Evolutionary conservation across 2,329 filamentous ascomycete species (phyloP).

Genomic region (Hypocreales sp.): DNA sequence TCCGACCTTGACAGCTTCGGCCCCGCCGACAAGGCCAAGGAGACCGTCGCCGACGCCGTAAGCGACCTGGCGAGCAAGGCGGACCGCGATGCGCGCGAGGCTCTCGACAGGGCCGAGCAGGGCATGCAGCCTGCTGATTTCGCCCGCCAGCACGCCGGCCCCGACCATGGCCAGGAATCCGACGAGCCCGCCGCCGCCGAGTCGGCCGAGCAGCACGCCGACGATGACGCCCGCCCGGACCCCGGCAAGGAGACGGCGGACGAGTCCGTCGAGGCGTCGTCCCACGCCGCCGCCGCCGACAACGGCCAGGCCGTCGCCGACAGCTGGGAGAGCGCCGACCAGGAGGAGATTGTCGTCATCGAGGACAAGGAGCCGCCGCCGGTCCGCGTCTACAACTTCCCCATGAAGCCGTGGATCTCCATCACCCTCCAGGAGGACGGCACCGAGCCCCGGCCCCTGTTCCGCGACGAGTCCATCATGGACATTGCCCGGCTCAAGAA

Average conservation of each 20-base stretch:
- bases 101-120: constrained; percentile 40
- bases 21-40: constrained; percentile 40
- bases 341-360: constrained; percentile 47
- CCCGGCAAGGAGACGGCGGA: neutral
- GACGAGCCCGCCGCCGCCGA: neutral
- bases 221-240: constrained; percentile 22
- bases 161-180: neutral
- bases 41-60: constrained; percentile 58
- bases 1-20: constrained; percentile 14
- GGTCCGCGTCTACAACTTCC: constrained; percentile 84
- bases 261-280: neutral
- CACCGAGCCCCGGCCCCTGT: constrained; percentile 40
- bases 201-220: constrained; percentile 4
- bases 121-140: constrained; percentile 30
- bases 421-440: constrained; percentile 55
- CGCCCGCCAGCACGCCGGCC: constrained; percentile 6
- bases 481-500: constrained; percentile 93
- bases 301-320: constrained; percentile 52
- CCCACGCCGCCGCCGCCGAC: constrained; percentile 29
- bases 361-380: constrained; percentile 51
- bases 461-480: constrained; percentile 71
- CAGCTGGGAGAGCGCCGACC: constrained; percentile 80
- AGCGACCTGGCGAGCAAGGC: constrained; percentile 43
- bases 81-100: constrained; percentile 44
- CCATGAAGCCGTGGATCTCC: constrained; percentile 89